Evolutionary conservation across 2,329 filamentous ascomycete species (phyloP).

Genomic region (Pseudocercospora vitis): DNA sequence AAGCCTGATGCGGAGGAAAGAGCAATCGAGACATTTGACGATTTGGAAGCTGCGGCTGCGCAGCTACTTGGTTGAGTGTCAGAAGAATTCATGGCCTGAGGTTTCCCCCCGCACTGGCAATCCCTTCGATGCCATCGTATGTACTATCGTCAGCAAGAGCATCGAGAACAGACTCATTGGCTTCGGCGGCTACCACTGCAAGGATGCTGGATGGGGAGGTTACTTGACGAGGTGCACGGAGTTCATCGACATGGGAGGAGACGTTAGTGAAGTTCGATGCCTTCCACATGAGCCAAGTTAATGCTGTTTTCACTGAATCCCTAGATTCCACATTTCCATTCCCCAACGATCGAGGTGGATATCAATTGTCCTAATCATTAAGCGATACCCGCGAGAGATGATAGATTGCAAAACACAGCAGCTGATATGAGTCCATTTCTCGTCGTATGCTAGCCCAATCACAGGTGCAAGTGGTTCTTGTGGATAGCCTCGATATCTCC

Average conservation of each 20-base stretch:
- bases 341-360: neutral
- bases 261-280: no score
- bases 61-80: constrained; percentile 61
- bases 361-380: neutral
- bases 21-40: constrained; percentile 76
- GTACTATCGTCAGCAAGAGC: neutral
- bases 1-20: constrained; percentile 52
- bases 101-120: neutral
- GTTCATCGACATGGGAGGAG: neutral
- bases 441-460: no score
- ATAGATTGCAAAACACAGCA: no score
- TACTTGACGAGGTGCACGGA: neutral
- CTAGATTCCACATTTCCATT: neutral
- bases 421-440: no score
- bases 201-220: neutral
- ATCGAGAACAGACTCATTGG: neutral
- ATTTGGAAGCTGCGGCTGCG: constrained; percentile 73
- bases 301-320: no score
- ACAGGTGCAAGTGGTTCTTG: no score
- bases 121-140: neutral
- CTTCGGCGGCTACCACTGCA: neutral
- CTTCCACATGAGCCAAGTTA: no score
- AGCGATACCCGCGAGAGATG: no score
- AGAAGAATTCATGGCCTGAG: neutral
- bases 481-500: no score